phyloP scores from a whole-genome alignment of 768 basidiomycete species.

The Phaeotremella fagi region DNA sequence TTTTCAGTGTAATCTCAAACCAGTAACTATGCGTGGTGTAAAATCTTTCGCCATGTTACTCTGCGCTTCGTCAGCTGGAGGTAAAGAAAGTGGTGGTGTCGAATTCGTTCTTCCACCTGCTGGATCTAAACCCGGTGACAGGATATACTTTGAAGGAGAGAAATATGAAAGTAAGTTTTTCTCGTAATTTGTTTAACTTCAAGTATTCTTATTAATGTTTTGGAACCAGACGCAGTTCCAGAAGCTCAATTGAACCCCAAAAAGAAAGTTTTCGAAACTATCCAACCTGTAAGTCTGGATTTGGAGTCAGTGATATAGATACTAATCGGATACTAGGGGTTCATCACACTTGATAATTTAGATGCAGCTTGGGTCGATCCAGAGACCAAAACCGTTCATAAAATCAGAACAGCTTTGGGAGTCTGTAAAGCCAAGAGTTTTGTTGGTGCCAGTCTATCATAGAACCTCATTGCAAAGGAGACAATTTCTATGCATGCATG shows the following conservation, averaged over 20 bases:
- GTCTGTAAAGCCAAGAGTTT: conserved; percentile 73
- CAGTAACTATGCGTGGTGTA: conserved; percentile 92
- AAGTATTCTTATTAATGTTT: not conserved
- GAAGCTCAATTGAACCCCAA: conserved; percentile 90
- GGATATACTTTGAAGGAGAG: conserved; percentile 88
- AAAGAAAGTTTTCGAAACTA: conserved; percentile 97
- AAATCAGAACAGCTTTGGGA: conserved; percentile 76
- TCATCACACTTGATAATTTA: conserved; percentile 76
- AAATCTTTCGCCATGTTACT: conserved; percentile 99
- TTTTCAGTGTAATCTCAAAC: conserved; percentile 67
- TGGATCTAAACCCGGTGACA: conserved; percentile 81
- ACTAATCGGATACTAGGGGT: conserved; percentile 54
- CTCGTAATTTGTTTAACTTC: not conserved
- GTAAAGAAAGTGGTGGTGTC: conserved; percentile 79
- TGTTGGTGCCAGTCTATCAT: conserved; percentile 88
- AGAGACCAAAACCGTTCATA: conserved; percentile 68
- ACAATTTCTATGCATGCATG: not conserved
- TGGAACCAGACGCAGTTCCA: conserved; percentile 55
- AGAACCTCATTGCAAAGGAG: conserved; percentile 23
- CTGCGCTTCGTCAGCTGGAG: conserved; percentile 65
- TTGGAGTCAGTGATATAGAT: not conserved
- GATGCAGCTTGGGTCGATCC: conserved; percentile 95
- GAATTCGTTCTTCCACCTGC: conserved; percentile 86
- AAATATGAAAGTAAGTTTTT: conserved; percentile 69
- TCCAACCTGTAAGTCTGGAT: conserved; percentile 70